Percentiles rank a stretch among this genome's conserved stretches.
These are phyloP conservation scores for Escallonia rubra DNA, from an alignment of 129 eudicot species.

Conservation along the genomic window DNA sequence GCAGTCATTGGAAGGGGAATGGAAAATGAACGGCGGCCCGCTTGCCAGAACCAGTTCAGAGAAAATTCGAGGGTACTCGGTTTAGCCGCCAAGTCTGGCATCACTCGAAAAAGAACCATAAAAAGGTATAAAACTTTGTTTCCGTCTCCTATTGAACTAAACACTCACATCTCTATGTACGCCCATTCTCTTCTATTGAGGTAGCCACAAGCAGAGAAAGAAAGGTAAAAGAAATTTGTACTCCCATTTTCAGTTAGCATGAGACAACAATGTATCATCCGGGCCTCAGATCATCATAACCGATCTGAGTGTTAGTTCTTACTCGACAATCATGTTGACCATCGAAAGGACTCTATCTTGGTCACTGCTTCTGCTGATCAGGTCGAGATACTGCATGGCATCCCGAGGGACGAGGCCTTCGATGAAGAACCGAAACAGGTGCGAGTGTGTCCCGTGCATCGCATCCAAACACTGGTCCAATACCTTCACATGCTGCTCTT, in stretches of 20 bases:
- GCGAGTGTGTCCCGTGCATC: conserved; percentile 82
- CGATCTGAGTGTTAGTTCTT: conserved; percentile 9
- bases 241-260: neutral
- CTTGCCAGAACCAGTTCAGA: too few relatives aligned
- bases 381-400: conserved; percentile 69
- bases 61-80: too few relatives aligned
- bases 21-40: too few relatives aligned
- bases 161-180: too few relatives aligned
- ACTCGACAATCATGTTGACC: conserved; percentile 61
- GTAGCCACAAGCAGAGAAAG: neutral
- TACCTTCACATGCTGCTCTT: conserved; percentile 46
- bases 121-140: too few relatives aligned
- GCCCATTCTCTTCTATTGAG: too few relatives aligned
- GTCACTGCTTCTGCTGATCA: conserved; percentile 46
- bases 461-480: conserved; percentile 65
- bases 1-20: too few relatives aligned
- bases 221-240: neutral
- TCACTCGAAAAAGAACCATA: too few relatives aligned
- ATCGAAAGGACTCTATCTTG: conserved; percentile 49
- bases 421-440: conserved; percentile 72
- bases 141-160: too few relatives aligned
- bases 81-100: too few relatives aligned
- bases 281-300: neutral
- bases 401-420: conserved; percentile 89
- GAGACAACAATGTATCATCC: neutral